Conservation (phyloP, 352 stramenopile genomes). For the Thraustochytrium striatum region DNA sequence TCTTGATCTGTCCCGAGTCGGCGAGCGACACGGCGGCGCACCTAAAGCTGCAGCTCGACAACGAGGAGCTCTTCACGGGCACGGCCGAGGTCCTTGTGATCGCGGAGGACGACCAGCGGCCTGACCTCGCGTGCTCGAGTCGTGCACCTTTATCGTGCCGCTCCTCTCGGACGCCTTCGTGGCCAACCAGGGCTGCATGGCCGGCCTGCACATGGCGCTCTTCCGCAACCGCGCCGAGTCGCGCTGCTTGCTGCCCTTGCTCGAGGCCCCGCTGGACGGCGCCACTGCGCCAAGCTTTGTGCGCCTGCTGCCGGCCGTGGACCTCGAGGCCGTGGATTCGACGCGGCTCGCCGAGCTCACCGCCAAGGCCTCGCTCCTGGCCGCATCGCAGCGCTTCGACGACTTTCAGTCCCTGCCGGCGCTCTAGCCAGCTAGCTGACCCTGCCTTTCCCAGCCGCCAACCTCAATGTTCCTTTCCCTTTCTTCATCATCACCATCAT, state of each 20-base stretch:
- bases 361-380: background rate
- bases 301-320: background rate
- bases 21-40: background rate
- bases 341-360: background rate
- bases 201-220: background rate
- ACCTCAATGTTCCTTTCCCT: too few relatives aligned
- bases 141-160: background rate
- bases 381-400: background rate
- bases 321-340: background rate
- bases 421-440: too few relatives aligned
- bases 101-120: background rate
- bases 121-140: background rate
- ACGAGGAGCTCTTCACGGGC: background rate
- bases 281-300: background rate
- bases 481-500: too few relatives aligned
- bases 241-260: background rate
- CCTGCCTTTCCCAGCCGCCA: too few relatives aligned
- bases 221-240: background rate
- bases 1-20: background rate
- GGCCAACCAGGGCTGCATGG: background rate
- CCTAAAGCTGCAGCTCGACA: background rate
- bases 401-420: background rate
- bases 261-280: background rate
- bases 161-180: background rate
- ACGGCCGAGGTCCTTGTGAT: background rate